These are phyloP conservation scores for Tricladium varicosporioides DNA, from an alignment of 2,329 filamentous ascomycete genomes.

Conservation along the genomic window DNA sequence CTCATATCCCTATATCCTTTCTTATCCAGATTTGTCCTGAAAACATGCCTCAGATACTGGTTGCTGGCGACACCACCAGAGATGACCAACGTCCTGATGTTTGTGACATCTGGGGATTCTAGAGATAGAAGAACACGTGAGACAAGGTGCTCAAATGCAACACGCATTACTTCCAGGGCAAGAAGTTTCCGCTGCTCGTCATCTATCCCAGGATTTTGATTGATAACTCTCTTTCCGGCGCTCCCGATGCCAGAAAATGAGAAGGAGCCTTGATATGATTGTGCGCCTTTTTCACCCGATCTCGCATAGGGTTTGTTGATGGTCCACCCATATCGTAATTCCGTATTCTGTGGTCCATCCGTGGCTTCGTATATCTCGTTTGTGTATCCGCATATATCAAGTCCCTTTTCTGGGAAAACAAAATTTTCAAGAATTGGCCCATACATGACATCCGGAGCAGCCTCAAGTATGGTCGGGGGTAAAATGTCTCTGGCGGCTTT, in stretches of 20 bases:
- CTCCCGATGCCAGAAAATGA: constrained; percentile 74
- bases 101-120: constrained; percentile 32
- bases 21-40: constrained; percentile 55
- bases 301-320: constrained; percentile 65
- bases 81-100: constrained; percentile 66
- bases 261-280: constrained; percentile 44
- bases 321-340: constrained; percentile 57
- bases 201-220: constrained; percentile 43
- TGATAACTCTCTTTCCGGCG: constrained; percentile 57
- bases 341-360: not conserved
- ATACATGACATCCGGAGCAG: constrained; percentile 69
- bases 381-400: constrained; percentile 30
- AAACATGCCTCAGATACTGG: constrained; percentile 68
- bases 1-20: constrained; percentile 61
- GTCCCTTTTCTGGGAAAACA: constrained; percentile 57
- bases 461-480: constrained; percentile 55
- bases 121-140: constrained; percentile 72
- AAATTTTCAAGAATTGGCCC: constrained; percentile 76
- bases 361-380: not conserved
- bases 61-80: constrained; percentile 92
- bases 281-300: constrained; percentile 42
- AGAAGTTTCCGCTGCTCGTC: constrained; percentile 64
- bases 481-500: constrained; percentile 78
- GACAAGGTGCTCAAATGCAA: constrained; percentile 84
- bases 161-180: constrained; percentile 71